Percentiles rank a stretch among this genome's conserved stretches.
Evolutionary conservation across 441 rosid genomes (phyloP).

Genomic region (Gossypium armourianum): DNA sequence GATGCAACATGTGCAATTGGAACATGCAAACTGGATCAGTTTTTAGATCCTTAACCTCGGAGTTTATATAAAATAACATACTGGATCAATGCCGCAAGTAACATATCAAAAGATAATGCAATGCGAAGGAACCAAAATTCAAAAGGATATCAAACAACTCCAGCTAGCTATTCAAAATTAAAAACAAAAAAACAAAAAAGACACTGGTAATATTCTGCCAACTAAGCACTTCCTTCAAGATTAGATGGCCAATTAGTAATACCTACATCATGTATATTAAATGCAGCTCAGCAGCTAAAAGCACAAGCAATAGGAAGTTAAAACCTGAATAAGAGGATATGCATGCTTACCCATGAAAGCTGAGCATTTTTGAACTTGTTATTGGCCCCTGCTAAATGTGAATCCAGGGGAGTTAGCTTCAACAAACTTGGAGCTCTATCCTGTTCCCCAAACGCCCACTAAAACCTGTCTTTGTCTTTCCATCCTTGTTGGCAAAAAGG

Average conservation of each 20-base stretch:
- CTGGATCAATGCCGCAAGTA: not conserved
- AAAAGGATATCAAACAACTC: not conserved
- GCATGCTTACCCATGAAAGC: conserved; percentile 71
- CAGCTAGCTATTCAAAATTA: not conserved
- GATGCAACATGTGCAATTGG: no score
- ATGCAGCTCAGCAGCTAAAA: not conserved
- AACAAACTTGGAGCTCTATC: conserved; percentile 78
- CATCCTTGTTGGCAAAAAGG: conserved; percentile 65
- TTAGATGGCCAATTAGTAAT: not conserved
- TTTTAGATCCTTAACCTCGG: not conserved
- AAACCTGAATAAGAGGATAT: conserved; percentile 1
- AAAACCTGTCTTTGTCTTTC: conserved; percentile 74
- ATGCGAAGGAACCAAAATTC: not conserved
- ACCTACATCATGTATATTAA: not conserved
- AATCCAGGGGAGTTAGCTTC: conserved; percentile 73
- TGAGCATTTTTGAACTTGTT: conserved; percentile 78
- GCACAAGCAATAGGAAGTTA: not conserved
- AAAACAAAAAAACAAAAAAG: not conserved
- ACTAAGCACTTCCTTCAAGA: not conserved
- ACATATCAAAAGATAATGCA: not conserved
- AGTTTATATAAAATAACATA: not conserved
- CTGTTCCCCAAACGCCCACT: conserved; percentile 83
- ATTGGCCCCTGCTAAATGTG: conserved; percentile 70
- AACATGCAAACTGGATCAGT: not conserved
- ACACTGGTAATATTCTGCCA: not conserved